Conservation (phyloP, 2,329 filamentous ascomycete genomes). For the Rachicladosporium sp. region DNA sequence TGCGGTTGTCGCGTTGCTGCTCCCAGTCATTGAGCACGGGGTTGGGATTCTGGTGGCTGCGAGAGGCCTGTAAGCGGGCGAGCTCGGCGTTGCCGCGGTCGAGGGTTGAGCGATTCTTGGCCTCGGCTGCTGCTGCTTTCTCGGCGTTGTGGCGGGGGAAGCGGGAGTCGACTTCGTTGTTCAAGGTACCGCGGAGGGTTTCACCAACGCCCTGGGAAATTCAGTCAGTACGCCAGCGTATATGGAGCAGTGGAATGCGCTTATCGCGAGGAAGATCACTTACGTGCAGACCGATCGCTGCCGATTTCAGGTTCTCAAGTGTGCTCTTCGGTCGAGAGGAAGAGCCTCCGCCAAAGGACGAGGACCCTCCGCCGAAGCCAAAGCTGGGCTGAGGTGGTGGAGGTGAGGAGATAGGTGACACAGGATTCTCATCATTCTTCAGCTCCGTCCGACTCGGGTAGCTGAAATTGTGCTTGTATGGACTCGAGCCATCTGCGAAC, state of each 20-base stretch:
- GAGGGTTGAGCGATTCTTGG: conserved; percentile 18
- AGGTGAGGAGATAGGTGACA: too few species aligned
- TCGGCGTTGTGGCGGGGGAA: conserved; percentile 16
- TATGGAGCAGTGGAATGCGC: not conserved
- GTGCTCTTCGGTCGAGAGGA: conserved; percentile 1
- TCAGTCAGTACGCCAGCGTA: not conserved
- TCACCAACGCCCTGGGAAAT: conserved; percentile 20
- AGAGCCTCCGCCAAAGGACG: too few species aligned
- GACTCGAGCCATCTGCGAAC: not conserved
- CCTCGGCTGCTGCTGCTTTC: conserved; percentile 15
- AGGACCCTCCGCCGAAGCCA: too few species aligned
- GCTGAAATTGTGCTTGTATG: conserved; percentile 7
- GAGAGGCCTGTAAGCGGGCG: conserved; percentile 1
- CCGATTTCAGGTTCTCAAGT: conserved; percentile 17
- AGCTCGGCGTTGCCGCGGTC: conserved; percentile 17
- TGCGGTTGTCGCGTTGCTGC: too few species aligned
- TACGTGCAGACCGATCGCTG: conserved; percentile 21
- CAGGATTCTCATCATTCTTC: too few species aligned
- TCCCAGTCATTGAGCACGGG: too few species aligned
- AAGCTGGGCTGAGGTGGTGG: too few species aligned
- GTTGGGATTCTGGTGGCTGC: too few species aligned
- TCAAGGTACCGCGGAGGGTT: conserved; percentile 21
- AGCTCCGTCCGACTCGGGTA: conserved; percentile 5
- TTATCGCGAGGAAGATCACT: conserved; percentile 4
- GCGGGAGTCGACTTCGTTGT: conserved; percentile 19